Evolutionary conservation across 768 basidiomycete species (phyloP).

Genomic region (Termitomyces sp.): DNA sequence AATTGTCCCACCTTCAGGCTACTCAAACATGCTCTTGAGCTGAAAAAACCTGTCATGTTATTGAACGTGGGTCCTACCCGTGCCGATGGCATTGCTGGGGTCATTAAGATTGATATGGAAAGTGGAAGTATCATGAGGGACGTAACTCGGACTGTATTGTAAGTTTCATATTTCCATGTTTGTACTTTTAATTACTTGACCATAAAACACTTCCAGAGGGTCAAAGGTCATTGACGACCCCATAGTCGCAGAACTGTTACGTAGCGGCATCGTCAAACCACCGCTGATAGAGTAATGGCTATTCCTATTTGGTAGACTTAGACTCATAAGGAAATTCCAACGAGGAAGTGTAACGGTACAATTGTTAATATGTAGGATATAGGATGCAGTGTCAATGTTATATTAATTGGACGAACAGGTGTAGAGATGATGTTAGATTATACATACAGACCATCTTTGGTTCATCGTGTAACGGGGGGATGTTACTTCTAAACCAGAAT

Average conservation of each 20-base stretch:
- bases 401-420: neutral
- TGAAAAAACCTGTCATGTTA: slow-evolving; percentile 72
- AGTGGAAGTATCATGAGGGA: slow-evolving; percentile 71
- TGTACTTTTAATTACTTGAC: slow-evolving; percentile 3
- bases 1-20: slow-evolving; percentile 42
- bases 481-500: neutral
- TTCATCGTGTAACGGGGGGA: neutral
- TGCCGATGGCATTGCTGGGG: slow-evolving; percentile 61
- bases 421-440: neutral
- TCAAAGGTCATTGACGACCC: slow-evolving; percentile 36
- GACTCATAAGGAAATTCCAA: neutral
- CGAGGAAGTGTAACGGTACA: neutral
- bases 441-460: neutral
- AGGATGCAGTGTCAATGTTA: neutral
- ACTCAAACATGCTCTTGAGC: slow-evolving; percentile 72
- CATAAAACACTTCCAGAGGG: slow-evolving; percentile 34
- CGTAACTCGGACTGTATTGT: slow-evolving; percentile 59
- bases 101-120: slow-evolving; percentile 77
- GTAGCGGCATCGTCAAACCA: slow-evolving; percentile 54
- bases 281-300: slow-evolving; percentile 32
- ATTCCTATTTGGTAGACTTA: neutral
- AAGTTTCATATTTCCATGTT: slow-evolving; percentile 22
- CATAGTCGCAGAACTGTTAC: slow-evolving; percentile 44
- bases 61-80: slow-evolving; percentile 88
- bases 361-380: neutral